These are phyloP conservation scores for Fonsecaea pedrosoi DNA, from an alignment of 2,329 filamentous ascomycete species.

Conservation along the genomic window DNA sequence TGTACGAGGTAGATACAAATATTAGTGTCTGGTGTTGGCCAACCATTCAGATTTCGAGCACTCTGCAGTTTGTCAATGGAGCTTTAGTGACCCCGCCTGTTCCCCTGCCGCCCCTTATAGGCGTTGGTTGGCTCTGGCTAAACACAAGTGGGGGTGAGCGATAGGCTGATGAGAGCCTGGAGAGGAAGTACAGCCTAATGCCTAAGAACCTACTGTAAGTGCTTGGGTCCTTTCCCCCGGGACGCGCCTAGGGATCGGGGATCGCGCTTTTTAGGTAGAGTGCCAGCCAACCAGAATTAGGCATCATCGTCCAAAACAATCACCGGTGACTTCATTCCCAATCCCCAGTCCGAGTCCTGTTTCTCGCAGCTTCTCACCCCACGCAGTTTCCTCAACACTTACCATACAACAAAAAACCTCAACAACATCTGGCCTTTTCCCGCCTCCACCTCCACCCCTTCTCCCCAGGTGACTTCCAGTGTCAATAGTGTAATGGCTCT, in stretches of 20 bases:
- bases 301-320: conserved; percentile 1
- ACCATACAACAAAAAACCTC: neutral
- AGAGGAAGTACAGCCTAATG: neutral
- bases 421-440: conserved; percentile 2
- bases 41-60: neutral
- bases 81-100: neutral
- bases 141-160: neutral
- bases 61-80: neutral
- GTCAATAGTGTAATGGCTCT: conserved; percentile 1
- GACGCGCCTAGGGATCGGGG: neutral
- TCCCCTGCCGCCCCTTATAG: neutral
- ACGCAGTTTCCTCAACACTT: conserved; percentile 4
- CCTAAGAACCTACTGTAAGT: neutral
- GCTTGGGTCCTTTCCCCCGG: neutral
- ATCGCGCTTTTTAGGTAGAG: neutral
- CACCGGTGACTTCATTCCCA: conserved; percentile 2
- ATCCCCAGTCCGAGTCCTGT: neutral
- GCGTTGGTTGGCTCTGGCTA: neutral
- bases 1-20: neutral
- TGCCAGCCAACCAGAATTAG: neutral
- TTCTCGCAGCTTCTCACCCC: conserved; percentile 5
- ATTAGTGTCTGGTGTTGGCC: neutral
- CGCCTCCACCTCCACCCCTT: neutral
- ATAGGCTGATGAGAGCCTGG: neutral
- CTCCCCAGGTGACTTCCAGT: neutral